Evolutionary conservation across 2,329 filamentous ascomycete genomes (phyloP).

Genomic region (Canariomyces notabilis): DNA sequence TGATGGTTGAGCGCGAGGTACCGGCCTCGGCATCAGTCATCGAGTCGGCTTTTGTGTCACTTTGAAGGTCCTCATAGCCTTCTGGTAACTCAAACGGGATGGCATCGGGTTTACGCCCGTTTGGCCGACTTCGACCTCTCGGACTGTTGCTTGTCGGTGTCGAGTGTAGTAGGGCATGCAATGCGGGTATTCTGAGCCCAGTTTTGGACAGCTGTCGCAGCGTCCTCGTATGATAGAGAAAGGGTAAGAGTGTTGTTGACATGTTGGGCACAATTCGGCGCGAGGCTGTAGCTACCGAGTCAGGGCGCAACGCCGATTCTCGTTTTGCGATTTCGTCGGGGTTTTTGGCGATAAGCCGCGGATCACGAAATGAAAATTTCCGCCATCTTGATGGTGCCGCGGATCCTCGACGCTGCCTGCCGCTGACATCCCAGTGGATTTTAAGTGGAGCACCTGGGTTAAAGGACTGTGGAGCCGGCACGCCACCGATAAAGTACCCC

Average conservation of each 20-base stretch:
- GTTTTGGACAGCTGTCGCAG: conserved; percentile 38
- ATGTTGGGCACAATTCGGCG: conserved; percentile 29
- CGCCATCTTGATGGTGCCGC: too few species aligned
- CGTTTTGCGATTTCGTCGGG: neutral
- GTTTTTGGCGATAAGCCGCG: too few species aligned
- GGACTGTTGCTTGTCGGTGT: conserved; percentile 12
- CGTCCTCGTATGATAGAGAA: conserved; percentile 69
- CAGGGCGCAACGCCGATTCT: neutral
- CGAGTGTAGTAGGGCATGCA: conserved; percentile 26
- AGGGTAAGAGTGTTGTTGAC: conserved; percentile 53
- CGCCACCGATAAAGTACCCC: neutral
- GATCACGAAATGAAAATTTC: too few species aligned
- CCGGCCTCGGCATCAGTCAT: conserved; percentile 19
- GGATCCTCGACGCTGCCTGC: too few species aligned
- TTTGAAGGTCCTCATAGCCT: conserved; percentile 30
- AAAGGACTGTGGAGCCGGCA: neutral
- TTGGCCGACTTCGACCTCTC: conserved; percentile 10
- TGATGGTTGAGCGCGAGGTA: conserved; percentile 46
- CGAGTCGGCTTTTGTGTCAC: conserved; percentile 20
- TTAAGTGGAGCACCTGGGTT: too few species aligned
- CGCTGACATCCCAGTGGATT: too few species aligned
- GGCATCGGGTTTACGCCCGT: too few species aligned
- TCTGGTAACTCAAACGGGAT: conserved; percentile 49
- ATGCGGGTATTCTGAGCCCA: conserved; percentile 23
- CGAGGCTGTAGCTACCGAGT: neutral